Percentiles rank a stretch among this genome's conserved stretches.
phyloP scores from a whole-genome alignment of 2,329 filamentous ascomycete genomes.

The Periglandula ipomoeae region DNA sequence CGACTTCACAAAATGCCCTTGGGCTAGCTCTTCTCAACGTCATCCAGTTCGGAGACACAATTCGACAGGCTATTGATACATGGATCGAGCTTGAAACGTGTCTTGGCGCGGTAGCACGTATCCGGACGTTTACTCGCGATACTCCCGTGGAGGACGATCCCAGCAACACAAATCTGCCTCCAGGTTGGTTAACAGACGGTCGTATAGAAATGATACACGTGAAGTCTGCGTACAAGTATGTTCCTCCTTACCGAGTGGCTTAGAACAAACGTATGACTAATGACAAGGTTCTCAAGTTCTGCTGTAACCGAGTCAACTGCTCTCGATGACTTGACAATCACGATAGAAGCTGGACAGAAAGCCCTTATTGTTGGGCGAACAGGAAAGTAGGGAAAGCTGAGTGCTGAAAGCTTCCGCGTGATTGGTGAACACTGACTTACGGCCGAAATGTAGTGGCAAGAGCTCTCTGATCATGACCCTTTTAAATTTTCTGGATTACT shows the following conservation, averaged over 20 bases:
- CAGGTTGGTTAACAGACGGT: not conserved
- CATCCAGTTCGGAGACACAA: not conserved
- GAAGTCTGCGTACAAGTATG: too few species aligned
- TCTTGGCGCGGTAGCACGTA: constrained; percentile 1
- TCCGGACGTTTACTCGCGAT: not conserved
- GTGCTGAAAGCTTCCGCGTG: too few species aligned
- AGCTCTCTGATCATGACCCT: constrained; percentile 8
- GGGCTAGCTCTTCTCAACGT: not conserved
- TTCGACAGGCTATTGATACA: not conserved
- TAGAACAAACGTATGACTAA: too few species aligned
- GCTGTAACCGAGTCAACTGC: too few species aligned
- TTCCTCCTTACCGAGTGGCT: too few species aligned
- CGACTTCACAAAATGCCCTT: constrained; percentile 15
- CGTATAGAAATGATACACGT: too few species aligned
- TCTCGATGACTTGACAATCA: too few species aligned
- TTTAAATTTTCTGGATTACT: not conserved
- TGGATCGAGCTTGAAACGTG: constrained; percentile 1
- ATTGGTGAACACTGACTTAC: too few species aligned
- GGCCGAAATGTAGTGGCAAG: constrained; percentile 13
- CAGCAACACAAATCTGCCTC: too few species aligned
- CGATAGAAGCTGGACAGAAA: too few species aligned
- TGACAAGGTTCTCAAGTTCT: too few species aligned
- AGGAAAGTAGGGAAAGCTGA: too few species aligned
- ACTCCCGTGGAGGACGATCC: not conserved
- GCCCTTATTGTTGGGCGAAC: constrained; percentile 15